These are phyloP conservation scores for Gonapodya prolifera DNA, from an alignment of 192 early-diverging fungal species.

Conservation along the genomic window DNA sequence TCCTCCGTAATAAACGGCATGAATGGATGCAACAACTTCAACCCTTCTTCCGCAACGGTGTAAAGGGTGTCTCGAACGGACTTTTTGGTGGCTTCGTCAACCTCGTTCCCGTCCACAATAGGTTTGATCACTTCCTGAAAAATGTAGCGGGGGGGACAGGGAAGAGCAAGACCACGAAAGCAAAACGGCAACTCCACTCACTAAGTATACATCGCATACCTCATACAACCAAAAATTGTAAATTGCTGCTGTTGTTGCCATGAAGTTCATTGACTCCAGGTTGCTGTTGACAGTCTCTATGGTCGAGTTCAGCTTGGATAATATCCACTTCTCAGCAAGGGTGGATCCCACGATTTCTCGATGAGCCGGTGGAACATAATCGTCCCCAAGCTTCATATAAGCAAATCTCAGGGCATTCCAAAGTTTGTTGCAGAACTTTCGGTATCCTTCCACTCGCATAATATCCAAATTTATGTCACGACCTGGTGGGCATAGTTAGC, in stretches of 20 bases:
- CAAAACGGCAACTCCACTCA: slow-evolving; percentile 15
- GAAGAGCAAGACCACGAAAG: neutral
- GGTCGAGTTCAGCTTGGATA: slow-evolving; percentile 76
- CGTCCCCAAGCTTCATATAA: slow-evolving; percentile 83
- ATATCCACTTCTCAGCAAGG: slow-evolving; percentile 84
- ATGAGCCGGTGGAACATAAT: slow-evolving; percentile 57
- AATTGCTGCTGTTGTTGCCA: slow-evolving; percentile 73
- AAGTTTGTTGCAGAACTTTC: slow-evolving; percentile 99
- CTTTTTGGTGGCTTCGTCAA: slow-evolving; percentile 28
- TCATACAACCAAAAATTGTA: slow-evolving; percentile 95
- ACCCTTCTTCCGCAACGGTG: slow-evolving; percentile 82
- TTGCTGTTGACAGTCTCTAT: slow-evolving; percentile 60
- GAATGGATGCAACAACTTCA: slow-evolving; percentile 91
- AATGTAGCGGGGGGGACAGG: neutral
- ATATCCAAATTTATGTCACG: slow-evolving; percentile 92
- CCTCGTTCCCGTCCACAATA: slow-evolving; percentile 53
- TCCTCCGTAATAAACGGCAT: slow-evolving; percentile 99
- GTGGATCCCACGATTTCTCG: slow-evolving; percentile 55
- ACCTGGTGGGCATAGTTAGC: slow-evolving; percentile 19
- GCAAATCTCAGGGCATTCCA: slow-evolving; percentile 98
- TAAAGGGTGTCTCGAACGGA: slow-evolving; percentile 80
- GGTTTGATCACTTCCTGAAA: slow-evolving; percentile 72
- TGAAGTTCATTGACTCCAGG: slow-evolving; percentile 78
- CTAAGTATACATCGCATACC: slow-evolving; percentile 95
- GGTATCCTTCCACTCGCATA: slow-evolving; percentile 92